These are phyloP conservation scores for Suillus paluster DNA, from an alignment of 768 basidiomycete genomes.

Conservation along the genomic window DNA sequence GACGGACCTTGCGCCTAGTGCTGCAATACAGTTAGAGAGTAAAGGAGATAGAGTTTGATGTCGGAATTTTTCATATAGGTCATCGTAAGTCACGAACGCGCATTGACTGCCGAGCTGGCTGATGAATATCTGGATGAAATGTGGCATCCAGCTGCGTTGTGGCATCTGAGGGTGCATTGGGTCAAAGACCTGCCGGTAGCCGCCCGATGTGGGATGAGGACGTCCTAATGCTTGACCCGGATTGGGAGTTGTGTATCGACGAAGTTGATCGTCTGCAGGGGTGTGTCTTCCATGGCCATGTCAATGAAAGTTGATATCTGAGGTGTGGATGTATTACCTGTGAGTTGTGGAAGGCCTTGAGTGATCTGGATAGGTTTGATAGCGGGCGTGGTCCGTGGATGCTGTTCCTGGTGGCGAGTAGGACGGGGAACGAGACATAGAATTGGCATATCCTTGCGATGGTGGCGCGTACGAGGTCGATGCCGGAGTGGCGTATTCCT, in stretches of 20 bases:
- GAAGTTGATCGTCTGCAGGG: constrained; percentile 5
- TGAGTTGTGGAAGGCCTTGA: constrained; percentile 1
- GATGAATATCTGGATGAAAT: constrained; percentile 75
- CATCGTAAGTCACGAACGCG: constrained; percentile 73
- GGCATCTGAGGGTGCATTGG: constrained; percentile 66
- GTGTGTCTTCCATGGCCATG: not conserved
- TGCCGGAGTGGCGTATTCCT: not conserved
- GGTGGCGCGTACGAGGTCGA: constrained; percentile 9
- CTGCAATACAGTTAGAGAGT: constrained; percentile 64
- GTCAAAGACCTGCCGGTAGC: constrained; percentile 56
- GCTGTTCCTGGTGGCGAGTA: constrained; percentile 31
- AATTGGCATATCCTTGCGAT: constrained; percentile 3
- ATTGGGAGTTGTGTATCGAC: not conserved
- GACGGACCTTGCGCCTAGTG: constrained; percentile 61
- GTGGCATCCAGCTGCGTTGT: constrained; percentile 67
- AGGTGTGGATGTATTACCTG: constrained; percentile 11
- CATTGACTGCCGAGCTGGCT: constrained; percentile 67
- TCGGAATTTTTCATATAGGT: constrained; percentile 63
- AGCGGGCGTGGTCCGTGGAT: constrained; percentile 23
- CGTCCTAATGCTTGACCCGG: constrained; percentile 2
- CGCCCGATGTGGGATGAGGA: not conserved
- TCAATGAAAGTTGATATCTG: constrained; percentile 1
- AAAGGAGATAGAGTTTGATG: constrained; percentile 56
- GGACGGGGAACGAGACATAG: constrained; percentile 30
- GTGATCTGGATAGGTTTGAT: constrained; percentile 26